phyloP scores from a whole-genome alignment of 352 stramenopile genomes.

The Plasmopara muralis region DNA sequence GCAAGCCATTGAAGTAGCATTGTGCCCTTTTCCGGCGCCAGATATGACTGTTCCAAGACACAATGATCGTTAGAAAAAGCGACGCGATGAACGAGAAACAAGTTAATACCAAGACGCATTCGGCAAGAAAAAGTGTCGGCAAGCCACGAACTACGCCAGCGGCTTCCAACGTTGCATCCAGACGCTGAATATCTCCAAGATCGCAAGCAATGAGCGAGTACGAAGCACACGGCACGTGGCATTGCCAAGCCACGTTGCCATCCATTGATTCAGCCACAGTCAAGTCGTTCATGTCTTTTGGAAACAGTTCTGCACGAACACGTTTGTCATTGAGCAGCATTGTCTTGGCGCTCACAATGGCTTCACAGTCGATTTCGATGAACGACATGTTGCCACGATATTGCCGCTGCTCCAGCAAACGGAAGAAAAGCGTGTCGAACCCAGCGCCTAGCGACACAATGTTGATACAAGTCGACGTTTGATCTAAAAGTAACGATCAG shows the following conservation, averaged over 20 bases:
- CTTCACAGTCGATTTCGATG: conserved; percentile 55
- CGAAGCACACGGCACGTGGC: conserved; percentile 15
- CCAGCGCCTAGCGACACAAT: conserved; percentile 65
- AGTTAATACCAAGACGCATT: conserved; percentile 59
- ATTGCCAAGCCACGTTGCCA: conserved; percentile 22
- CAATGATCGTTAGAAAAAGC: conserved; percentile 2
- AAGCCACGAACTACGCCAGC: conserved; percentile 27
- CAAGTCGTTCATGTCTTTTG: conserved; percentile 13
- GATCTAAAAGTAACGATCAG: conserved; percentile 9
- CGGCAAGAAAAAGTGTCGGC: conserved; percentile 54
- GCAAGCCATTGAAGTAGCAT: conserved; percentile 42
- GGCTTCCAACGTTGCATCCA: conserved; percentile 26
- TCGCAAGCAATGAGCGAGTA: conserved; percentile 54
- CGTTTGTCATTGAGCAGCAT: conserved; percentile 27
- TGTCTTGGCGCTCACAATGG: conserved; percentile 47
- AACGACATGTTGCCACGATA: conserved; percentile 28
- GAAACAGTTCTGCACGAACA: conserved; percentile 22
- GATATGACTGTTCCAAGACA: conserved; percentile 40
- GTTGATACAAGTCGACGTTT: conserved; percentile 27
- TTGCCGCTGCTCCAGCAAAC: conserved; percentile 28
- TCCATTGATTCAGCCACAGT: conserved; percentile 1
- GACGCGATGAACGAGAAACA: background rate
- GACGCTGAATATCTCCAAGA: conserved; percentile 36
- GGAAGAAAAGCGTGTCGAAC: conserved; percentile 75
- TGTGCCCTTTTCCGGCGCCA: conserved; percentile 44